These are phyloP conservation scores for Lactarius tabidus DNA, from an alignment of 768 basidiomycete genomes.

Conservation along the genomic window DNA sequence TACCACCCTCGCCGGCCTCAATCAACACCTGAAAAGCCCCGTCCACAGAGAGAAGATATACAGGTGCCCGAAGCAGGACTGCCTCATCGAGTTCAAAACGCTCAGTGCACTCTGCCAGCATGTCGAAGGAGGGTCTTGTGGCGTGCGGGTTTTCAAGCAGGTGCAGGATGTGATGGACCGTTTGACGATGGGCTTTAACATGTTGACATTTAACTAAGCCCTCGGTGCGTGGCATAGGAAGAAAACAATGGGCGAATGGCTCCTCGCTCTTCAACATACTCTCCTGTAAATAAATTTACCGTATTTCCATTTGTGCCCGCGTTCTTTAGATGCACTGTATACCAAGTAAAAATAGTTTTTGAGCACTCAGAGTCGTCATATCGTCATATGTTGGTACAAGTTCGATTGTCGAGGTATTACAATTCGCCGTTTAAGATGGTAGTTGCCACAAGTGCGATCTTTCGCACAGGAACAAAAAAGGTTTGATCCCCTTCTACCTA, in stretches of 20 bases:
- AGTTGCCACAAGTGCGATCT: too few species aligned
- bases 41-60: conserved; percentile 14
- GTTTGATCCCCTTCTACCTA: too few species aligned
- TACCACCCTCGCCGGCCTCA: conserved; percentile 42
- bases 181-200: background rate
- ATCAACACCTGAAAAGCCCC: conserved; percentile 63
- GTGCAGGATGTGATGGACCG: conserved; percentile 8
- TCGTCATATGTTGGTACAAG: background rate
- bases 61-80: conserved; percentile 22
- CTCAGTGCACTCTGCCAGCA: conserved; percentile 8
- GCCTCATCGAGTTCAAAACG: background rate
- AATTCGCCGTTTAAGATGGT: too few species aligned
- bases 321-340: background rate
- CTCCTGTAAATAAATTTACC: background rate
- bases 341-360: background rate
- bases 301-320: background rate
- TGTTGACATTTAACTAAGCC: background rate
- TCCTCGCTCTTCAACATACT: background rate
- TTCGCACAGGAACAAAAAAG: too few species aligned
- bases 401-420: too few species aligned
- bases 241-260: background rate
- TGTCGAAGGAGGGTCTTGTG: conserved; percentile 7
- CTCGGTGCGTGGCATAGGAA: too few species aligned
- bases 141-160: conserved; percentile 10
- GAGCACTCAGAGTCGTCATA: background rate